These are phyloP conservation scores for Zygosaccharomyces bisporus DNA, from an alignment of 805 yeast species.

Conservation along the genomic window DNA sequence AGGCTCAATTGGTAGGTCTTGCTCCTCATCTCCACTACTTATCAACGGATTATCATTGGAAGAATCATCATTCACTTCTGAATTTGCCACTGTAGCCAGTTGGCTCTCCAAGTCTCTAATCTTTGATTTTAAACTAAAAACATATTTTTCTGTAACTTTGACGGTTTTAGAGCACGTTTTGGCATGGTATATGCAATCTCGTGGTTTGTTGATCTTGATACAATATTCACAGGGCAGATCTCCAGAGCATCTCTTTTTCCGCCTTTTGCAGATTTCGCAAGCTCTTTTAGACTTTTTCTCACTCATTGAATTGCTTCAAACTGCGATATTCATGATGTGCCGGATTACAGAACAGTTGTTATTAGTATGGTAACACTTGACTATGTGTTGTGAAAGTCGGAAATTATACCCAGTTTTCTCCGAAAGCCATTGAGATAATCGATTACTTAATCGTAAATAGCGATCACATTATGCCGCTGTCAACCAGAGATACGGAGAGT, in stretches of 20 bases:
- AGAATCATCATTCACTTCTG: slow-evolving; percentile 1
- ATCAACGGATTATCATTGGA: slow-evolving; percentile 13
- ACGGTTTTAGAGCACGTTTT: slow-evolving; percentile 14
- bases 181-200: slow-evolving; percentile 15
- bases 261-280: slow-evolving; percentile 18
- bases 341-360: neutral
- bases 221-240: slow-evolving; percentile 22
- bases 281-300: slow-evolving; percentile 16
- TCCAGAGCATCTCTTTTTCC: slow-evolving; percentile 22
- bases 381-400: neutral
- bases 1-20: neutral
- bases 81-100: slow-evolving; percentile 4
- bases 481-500: no score
- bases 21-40: slow-evolving; percentile 7
- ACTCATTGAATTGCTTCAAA: slow-evolving; percentile 4
- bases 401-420: neutral
- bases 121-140: slow-evolving; percentile 14
- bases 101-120: slow-evolving; percentile 15
- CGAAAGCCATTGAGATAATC: neutral
- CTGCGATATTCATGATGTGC: neutral
- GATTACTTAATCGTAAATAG: neutral
- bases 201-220: slow-evolving; percentile 14
- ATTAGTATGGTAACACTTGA: neutral
- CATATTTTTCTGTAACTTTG: slow-evolving; percentile 19
- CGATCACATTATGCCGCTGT: neutral